phyloP scores from a whole-genome alignment of 768 basidiomycete species.

The Pleurotus tuber-regium region DNA sequence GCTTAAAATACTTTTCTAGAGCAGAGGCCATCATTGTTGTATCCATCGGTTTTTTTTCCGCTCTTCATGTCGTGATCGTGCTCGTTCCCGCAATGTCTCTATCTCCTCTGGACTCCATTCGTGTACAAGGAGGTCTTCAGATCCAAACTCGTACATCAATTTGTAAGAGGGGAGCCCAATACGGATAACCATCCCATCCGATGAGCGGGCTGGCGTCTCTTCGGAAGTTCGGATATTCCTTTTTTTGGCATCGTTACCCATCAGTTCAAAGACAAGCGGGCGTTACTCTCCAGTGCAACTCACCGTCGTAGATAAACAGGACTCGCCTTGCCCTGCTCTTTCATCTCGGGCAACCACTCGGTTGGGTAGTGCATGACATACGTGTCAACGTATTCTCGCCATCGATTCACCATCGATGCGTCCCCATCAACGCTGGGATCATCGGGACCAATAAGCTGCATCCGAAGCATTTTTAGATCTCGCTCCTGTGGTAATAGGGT shows the following conservation, averaged over 20 bases:
- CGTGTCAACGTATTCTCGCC: conserved; percentile 73
- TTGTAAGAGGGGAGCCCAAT: conserved; percentile 63
- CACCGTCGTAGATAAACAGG: conserved; percentile 62
- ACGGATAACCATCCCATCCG: conserved; percentile 46
- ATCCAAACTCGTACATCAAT: conserved; percentile 62
- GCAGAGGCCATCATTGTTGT: conserved; percentile 15
- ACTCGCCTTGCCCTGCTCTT: conserved; percentile 28
- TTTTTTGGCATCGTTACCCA: conserved; percentile 19
- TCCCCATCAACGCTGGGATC: conserved; percentile 67
- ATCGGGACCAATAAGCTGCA: conserved; percentile 57
- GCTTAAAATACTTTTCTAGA: conserved; percentile 12
- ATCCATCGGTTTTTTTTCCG: conserved; percentile 43
- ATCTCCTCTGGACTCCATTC: conserved; percentile 30
- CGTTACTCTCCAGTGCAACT: conserved; percentile 17
- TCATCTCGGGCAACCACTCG: conserved; percentile 58
- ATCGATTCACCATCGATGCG: conserved; percentile 49
- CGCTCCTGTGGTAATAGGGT: conserved; percentile 43
- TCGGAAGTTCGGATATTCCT: conserved; percentile 45
- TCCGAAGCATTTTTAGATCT: conserved; percentile 50
- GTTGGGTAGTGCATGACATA: conserved; percentile 71
- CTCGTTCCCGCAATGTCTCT: conserved; percentile 32
- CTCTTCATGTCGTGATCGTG: conserved; percentile 51
- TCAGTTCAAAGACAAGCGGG: conserved; percentile 8
- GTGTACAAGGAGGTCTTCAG: conserved; percentile 56
- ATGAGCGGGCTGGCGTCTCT: conserved; percentile 38